Percentiles rank a stretch among this genome's conserved stretches.
Evolutionary conservation across 2,329 filamentous ascomycete species (phyloP).

Genomic region (Talaromyces sp.): DNA sequence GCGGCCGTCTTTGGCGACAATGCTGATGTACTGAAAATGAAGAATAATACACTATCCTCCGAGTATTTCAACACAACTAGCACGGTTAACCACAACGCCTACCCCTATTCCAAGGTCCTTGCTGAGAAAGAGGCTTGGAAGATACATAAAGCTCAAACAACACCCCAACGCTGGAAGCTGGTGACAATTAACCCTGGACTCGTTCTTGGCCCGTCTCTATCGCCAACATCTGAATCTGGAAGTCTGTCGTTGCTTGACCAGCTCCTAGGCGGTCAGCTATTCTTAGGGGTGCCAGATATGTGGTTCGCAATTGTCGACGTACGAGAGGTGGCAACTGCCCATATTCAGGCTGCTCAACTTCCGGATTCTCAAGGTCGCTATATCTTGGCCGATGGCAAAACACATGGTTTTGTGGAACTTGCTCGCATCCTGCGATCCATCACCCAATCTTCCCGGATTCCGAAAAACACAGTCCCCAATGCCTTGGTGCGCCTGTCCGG

Average conservation of each 20-base stretch:
- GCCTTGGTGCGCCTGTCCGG: slow-evolving; percentile 13
- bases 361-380: slow-evolving; percentile 13
- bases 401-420: slow-evolving; percentile 12
- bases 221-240: slow-evolving; percentile 20
- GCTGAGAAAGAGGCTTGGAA: slow-evolving; percentile 26
- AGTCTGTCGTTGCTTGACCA: slow-evolving; percentile 23
- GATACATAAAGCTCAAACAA: slow-evolving; percentile 15
- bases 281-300: slow-evolving; percentile 23
- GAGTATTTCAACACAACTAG: slow-evolving; percentile 22
- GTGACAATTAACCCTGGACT: slow-evolving; percentile 23
- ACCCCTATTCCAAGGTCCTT: slow-evolving; percentile 24
- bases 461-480: neutral
- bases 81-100: slow-evolving; percentile 21
- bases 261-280: slow-evolving; percentile 20
- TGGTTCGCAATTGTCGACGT: slow-evolving; percentile 17
- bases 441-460: neutral
- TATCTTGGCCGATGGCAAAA: slow-evolving; percentile 11
- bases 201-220: slow-evolving; percentile 20
- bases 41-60: slow-evolving; percentile 17
- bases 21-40: slow-evolving; percentile 18
- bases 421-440: neutral
- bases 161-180: slow-evolving; percentile 19
- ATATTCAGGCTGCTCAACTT: slow-evolving; percentile 12
- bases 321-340: slow-evolving; percentile 15
- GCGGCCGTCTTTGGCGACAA: slow-evolving; percentile 23